Evolutionary conservation across 1,284 basidiomycete species (phyloP).

Genomic region (Termitomyces sp.): DNA sequence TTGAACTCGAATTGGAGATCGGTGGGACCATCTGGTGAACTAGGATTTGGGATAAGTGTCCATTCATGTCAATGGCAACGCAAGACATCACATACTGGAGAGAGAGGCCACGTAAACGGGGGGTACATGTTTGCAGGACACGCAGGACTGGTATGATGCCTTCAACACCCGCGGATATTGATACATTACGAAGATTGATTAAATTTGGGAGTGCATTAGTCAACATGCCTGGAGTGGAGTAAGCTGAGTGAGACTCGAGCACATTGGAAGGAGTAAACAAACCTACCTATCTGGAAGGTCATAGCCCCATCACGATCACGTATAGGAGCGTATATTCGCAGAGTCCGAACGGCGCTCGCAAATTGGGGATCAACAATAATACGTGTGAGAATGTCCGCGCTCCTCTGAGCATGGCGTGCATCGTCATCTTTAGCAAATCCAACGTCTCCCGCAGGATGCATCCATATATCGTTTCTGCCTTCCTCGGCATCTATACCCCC

Average conservation of each 20-base stretch:
- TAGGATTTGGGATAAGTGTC: slow-evolving; percentile 19
- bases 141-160: slow-evolving; percentile 48
- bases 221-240: slow-evolving; percentile 48
- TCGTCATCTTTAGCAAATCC: slow-evolving; percentile 30
- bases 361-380: slow-evolving; percentile 59
- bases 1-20: slow-evolving; percentile 56
- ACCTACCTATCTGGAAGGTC: slow-evolving; percentile 59
- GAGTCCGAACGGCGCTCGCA: slow-evolving; percentile 50
- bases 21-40: slow-evolving; percentile 45
- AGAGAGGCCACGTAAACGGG: slow-evolving; percentile 50
- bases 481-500: slow-evolving; percentile 31
- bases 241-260: neutral
- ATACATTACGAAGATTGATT: slow-evolving; percentile 51
- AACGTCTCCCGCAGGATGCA: slow-evolving; percentile 8
- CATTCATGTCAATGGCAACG: neutral
- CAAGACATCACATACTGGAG: slow-evolving; percentile 38
- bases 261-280: neutral
- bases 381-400: slow-evolving; percentile 63
- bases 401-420: slow-evolving; percentile 55
- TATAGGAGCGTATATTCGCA: slow-evolving; percentile 53
- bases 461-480: slow-evolving; percentile 24
- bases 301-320: slow-evolving; percentile 45
- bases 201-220: slow-evolving; percentile 63
- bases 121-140: slow-evolving; percentile 46
- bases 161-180: slow-evolving; percentile 54